A percentile compares a stretch with the other conserved stretches of the same genome.
phyloP scores from a whole-genome alignment of 106 monocot genomes.

The Allium cepa region DNA sequence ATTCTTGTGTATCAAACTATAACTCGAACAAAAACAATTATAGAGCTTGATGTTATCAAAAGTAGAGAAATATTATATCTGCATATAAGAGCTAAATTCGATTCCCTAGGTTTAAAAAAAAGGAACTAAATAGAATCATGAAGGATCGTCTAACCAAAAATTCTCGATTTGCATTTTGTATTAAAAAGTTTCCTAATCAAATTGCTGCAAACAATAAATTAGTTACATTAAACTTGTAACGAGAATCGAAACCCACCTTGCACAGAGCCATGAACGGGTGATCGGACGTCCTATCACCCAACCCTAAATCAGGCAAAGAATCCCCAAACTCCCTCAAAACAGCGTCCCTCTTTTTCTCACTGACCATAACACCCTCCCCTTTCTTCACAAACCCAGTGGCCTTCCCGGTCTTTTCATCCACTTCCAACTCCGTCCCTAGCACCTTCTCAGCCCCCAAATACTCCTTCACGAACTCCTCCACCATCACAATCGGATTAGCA shows the following conservation, averaged over 20 bases:
- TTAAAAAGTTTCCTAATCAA: no score
- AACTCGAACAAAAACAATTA: no score
- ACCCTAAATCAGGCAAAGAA: slow-evolving; percentile 56
- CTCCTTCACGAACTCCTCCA: slow-evolving; percentile 67
- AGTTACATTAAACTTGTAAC: no score
- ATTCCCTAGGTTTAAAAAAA: no score
- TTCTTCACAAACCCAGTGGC: slow-evolving; percentile 36
- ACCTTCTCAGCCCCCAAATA: slow-evolving; percentile 61
- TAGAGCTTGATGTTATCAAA: no score
- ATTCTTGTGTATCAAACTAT: no score
- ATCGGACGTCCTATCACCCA: slow-evolving; percentile 67
- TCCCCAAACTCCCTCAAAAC: slow-evolving; percentile 35
- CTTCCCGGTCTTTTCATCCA: slow-evolving; percentile 39
- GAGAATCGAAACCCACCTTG: slow-evolving; percentile 35
- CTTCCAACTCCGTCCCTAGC: slow-evolving; percentile 72
- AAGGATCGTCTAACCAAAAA: no score
- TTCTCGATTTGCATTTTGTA: no score
- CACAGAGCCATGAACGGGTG: slow-evolving; percentile 79
- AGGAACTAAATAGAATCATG: no score
- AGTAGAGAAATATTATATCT: no score
- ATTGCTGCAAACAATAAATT: no score
- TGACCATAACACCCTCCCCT: slow-evolving; percentile 52
- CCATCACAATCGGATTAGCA: slow-evolving; percentile 75
- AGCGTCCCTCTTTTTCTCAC: slow-evolving; percentile 38
- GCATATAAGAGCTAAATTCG: no score